A percentile compares a stretch with the other conserved stretches of the same genome.
phyloP scores from a whole-genome alignment of 2,329 filamentous ascomycete species.

The Knufia fluminis region DNA sequence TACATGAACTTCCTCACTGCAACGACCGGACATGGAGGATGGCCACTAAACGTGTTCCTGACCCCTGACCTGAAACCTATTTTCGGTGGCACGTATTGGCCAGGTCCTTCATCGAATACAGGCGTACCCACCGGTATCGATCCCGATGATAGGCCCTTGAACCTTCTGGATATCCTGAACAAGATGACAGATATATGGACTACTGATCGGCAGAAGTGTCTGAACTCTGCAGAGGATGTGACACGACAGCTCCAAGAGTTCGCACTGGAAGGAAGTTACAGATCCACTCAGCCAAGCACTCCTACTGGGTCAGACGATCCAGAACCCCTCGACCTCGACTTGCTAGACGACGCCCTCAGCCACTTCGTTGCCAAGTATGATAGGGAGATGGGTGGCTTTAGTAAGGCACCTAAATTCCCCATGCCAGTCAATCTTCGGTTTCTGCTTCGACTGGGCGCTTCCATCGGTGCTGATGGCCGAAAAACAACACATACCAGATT shows the following conservation, averaged over 20 bases:
- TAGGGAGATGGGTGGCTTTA: conserved; percentile 68
- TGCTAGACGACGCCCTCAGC: conserved; percentile 80
- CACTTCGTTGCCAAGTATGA: conserved; percentile 78
- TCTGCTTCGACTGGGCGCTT: conserved; percentile 60
- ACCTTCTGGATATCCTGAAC: conserved; percentile 71
- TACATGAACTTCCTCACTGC: conserved; percentile 99
- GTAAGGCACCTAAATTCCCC: conserved; percentile 73
- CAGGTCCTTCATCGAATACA: conserved; percentile 56
- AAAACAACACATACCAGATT: conserved; percentile 21
- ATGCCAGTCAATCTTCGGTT: conserved; percentile 80
- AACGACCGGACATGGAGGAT: conserved; percentile 79
- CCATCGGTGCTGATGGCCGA: conserved; percentile 13
- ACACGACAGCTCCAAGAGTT: conserved; percentile 74
- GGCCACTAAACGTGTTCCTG: conserved; percentile 94
- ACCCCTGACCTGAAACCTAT: conserved; percentile 88
- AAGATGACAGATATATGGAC: conserved; percentile 71
- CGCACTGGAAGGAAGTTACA: conserved; percentile 70
- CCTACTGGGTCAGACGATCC: conserved; percentile 35
- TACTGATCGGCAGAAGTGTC: conserved; percentile 72
- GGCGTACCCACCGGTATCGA: conserved; percentile 31
- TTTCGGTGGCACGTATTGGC: conserved; percentile 95
- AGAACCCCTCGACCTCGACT: conserved; percentile 75
- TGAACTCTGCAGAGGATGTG: conserved; percentile 75
- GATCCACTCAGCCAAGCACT: conserved; percentile 27
- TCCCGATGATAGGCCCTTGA: conserved; percentile 49